Conservation (phyloP, 768 basidiomycete species). For the Crepidotus variabilis region DNA sequence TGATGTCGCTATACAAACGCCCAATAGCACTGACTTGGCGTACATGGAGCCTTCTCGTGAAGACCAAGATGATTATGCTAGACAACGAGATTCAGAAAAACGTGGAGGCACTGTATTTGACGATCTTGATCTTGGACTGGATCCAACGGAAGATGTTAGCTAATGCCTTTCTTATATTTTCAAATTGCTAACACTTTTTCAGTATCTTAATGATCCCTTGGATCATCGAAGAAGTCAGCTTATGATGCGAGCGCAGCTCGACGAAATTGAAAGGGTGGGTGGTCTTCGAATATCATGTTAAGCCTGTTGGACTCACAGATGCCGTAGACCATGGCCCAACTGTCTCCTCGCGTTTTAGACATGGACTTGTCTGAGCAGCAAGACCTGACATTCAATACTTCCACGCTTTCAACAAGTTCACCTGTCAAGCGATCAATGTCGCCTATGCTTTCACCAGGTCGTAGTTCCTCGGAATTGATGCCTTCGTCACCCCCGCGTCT, state of each 20-base stretch:
- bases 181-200: conserved; percentile 6
- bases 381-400: conserved; percentile 21
- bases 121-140: conserved; percentile 48
- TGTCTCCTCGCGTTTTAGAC: conserved; percentile 55
- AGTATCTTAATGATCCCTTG: conserved; percentile 72
- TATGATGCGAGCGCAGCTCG: conserved; percentile 69
- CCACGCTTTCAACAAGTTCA: conserved; percentile 29
- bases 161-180: conserved; percentile 4
- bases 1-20: conserved; percentile 14
- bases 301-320: background rate
- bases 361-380: conserved; percentile 31
- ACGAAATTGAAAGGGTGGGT: conserved; percentile 70
- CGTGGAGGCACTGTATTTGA: conserved; percentile 48
- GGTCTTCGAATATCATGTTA: background rate
- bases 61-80: conserved; percentile 6
- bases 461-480: conserved; percentile 23
- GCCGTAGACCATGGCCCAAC: conserved; percentile 55
- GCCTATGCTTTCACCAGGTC: conserved; percentile 16
- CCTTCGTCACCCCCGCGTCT: conserved; percentile 33
- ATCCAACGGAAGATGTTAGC: conserved; percentile 41
- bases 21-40: conserved; percentile 34
- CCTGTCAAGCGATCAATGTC: conserved; percentile 24
- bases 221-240: conserved; percentile 74
- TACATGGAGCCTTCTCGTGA: conserved; percentile 34
- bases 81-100: conserved; percentile 27